Evolutionary conservation across 2,329 filamentous ascomycete genomes (phyloP).

Genomic region (Aspergillus glaucus): DNA sequence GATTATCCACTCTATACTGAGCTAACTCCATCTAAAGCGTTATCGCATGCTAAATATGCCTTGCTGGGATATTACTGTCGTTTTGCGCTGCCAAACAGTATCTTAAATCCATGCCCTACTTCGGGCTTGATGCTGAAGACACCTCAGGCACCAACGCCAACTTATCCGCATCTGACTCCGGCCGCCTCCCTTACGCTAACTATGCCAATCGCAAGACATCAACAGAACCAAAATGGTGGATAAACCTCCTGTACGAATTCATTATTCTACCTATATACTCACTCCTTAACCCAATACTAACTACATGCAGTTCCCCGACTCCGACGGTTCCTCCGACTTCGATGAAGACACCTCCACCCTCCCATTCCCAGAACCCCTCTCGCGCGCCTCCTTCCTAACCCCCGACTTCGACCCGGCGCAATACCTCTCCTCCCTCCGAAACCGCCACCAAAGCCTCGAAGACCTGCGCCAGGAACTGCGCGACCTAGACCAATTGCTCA

Average conservation of each 20-base stretch:
- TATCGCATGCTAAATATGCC: no score
- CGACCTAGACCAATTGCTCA: slow-evolving; percentile 70
- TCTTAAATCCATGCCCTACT: no score
- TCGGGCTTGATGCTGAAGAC: not conserved
- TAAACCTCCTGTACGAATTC: not conserved
- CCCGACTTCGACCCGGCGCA: slow-evolving; percentile 69
- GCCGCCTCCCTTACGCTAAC: not conserved
- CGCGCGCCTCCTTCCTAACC: slow-evolving; percentile 73
- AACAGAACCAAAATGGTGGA: not conserved
- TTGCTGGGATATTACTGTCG: no score
- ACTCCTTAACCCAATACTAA: not conserved
- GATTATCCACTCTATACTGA: no score
- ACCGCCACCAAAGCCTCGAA: slow-evolving; percentile 92
- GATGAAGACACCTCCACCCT: slow-evolving; percentile 61
- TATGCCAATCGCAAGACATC: not conserved
- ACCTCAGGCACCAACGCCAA: not conserved
- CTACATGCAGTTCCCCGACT: slow-evolving; percentile 35
- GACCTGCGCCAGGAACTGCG: slow-evolving; percentile 83
- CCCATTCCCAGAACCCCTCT: slow-evolving; percentile 80
- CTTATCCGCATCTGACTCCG: not conserved
- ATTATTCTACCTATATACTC: no score
- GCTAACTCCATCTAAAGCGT: no score
- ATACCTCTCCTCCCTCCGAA: slow-evolving; percentile 76
- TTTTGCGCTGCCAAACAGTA: no score
- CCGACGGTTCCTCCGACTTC: slow-evolving; percentile 44